phyloP scores from a whole-genome alignment of 768 basidiomycete species.

The Lactarius sp. region DNA sequence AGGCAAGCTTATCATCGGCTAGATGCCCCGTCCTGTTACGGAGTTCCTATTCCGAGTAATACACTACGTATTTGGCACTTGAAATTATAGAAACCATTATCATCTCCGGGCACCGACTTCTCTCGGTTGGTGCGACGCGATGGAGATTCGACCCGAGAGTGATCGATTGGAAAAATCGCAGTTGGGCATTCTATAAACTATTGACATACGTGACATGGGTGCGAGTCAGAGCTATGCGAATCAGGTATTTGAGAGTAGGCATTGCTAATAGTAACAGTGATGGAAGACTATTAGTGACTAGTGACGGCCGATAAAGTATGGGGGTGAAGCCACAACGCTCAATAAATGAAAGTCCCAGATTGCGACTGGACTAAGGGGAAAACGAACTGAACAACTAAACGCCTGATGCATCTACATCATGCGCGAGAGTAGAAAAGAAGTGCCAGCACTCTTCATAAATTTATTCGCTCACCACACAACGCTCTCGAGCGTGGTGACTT shows the following conservation, averaged over 20 bases:
- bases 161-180: background rate
- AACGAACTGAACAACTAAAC: background rate
- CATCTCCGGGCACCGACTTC: background rate
- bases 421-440: background rate
- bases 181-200: background rate
- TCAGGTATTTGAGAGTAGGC: slow-evolving; percentile 7
- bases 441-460: slow-evolving; percentile 7
- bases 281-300: slow-evolving; percentile 12
- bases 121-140: background rate
- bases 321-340: background rate
- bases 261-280: slow-evolving; percentile 17
- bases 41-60: background rate
- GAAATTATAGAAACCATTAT: slow-evolving; percentile 17
- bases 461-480: slow-evolving; percentile 31
- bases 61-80: background rate
- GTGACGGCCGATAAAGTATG: slow-evolving; percentile 6
- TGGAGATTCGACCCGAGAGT: background rate
- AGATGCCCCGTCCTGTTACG: slow-evolving; percentile 7
- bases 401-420: background rate
- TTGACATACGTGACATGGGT: slow-evolving; percentile 7
- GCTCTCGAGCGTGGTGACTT: slow-evolving; percentile 30
- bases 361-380: background rate
- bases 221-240: slow-evolving; percentile 6
- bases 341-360: background rate
- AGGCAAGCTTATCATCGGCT: slow-evolving; percentile 85